Conservation (phyloP, 441 rosid genomes). For the Isatis lusitanica region DNA sequence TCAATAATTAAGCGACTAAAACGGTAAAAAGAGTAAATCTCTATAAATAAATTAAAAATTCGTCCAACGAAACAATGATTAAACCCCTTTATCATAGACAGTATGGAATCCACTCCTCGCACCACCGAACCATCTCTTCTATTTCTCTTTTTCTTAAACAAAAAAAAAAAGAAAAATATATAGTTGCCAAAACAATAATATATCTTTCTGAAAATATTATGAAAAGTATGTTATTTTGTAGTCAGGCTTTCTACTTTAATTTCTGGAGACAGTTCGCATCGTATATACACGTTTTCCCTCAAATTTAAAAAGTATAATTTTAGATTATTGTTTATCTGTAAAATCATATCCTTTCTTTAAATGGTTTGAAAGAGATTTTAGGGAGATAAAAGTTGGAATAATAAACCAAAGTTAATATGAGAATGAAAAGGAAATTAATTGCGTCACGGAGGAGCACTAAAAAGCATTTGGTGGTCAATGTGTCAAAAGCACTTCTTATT, state of each 20-base stretch:
- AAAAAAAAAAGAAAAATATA: not conserved
- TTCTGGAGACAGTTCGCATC: slow-evolving; percentile 2
- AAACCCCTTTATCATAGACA: slow-evolving; percentile 33
- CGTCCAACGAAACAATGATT: slow-evolving; percentile 32
- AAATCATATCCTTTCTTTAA: slow-evolving; percentile 1
- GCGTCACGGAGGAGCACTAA: slow-evolving; percentile 51
- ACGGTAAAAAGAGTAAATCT: slow-evolving; percentile 6
- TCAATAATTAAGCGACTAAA: slow-evolving; percentile 16
- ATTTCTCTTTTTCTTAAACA: slow-evolving; percentile 27
- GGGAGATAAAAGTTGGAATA: slow-evolving; percentile 6
- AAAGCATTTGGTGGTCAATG: slow-evolving; percentile 48
- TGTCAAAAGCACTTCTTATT: slow-evolving; percentile 47
- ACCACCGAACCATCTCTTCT: slow-evolving; percentile 28
- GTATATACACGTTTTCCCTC: slow-evolving; percentile 16
- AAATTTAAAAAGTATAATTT: slow-evolving; percentile 7
- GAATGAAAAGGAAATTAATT: slow-evolving; percentile 37
- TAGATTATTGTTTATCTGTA: not conserved
- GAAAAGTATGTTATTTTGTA: not conserved
- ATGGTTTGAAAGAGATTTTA: slow-evolving; percentile 16
- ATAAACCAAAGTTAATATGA: slow-evolving; percentile 3
- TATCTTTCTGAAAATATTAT: not conserved
- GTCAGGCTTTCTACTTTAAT: not conserved
- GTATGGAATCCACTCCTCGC: slow-evolving; percentile 43
- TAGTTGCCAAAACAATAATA: slow-evolving; percentile 17
- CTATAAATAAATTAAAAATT: not conserved